phyloP scores from a whole-genome alignment of 768 basidiomycete species.

The Rhizopogon sp. region DNA sequence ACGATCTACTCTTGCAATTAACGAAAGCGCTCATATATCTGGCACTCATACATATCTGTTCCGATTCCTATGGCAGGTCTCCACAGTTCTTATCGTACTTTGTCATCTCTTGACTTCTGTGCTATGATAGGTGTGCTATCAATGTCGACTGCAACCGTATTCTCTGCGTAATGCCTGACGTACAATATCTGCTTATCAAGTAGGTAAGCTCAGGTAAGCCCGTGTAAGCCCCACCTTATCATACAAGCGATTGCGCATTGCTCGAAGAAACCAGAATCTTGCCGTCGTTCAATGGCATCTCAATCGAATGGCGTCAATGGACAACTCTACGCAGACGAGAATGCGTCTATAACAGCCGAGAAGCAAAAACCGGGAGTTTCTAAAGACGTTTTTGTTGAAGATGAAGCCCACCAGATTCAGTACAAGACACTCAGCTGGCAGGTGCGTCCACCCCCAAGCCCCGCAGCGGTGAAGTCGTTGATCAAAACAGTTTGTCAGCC shows the following conservation, averaged over 20 bases:
- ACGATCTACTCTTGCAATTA: not conserved
- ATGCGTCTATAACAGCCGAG: not conserved
- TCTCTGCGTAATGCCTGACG: not conserved
- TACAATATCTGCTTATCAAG: not conserved
- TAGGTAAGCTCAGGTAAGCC: not conserved
- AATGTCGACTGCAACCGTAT: not conserved
- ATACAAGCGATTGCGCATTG: not conserved
- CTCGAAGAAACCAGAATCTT: not conserved
- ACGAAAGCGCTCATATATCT: not conserved
- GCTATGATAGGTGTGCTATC: not conserved
- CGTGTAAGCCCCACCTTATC: not conserved
- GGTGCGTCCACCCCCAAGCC: constrained; percentile 19
- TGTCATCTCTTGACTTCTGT: not conserved
- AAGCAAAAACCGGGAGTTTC: not conserved
- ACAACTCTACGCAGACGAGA: not conserved
- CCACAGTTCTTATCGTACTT: not conserved
- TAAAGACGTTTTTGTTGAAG: constrained; percentile 40
- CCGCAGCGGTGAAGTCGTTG: not conserved
- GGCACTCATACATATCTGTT: not conserved
- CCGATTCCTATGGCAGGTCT: not conserved
- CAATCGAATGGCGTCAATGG: constrained; percentile 1
- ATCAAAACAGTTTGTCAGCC: constrained; percentile 34
- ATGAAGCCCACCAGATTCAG: constrained; percentile 39
- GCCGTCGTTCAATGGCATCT: not conserved
- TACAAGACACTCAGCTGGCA: constrained; percentile 53